A percentile compares a stretch with the other conserved stretches of the same genome.
phyloP scores from a whole-genome alignment of 768 basidiomycete species.

The Rhodotorula kratochvilovae region DNA sequence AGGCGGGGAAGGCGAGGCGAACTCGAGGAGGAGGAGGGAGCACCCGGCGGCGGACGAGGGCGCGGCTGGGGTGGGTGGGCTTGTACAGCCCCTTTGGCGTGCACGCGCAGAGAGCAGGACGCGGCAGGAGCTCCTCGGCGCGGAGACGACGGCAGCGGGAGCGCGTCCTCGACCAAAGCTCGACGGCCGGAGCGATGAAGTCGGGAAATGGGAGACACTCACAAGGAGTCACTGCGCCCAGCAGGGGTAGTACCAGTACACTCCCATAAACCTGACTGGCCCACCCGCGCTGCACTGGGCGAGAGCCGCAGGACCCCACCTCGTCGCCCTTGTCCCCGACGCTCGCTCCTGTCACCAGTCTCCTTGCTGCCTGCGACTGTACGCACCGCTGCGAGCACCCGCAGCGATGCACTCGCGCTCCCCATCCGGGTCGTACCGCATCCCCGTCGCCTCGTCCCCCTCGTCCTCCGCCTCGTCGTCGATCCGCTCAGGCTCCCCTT shows the following conservation, averaged over 20 bases:
- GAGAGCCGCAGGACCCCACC: too few relatives aligned
- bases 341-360: too few relatives aligned
- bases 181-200: neutral
- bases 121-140: neutral
- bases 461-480: neutral
- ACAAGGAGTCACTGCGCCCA: too few relatives aligned
- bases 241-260: too few relatives aligned
- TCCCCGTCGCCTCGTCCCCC: neutral
- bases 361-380: too few relatives aligned
- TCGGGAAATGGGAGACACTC: too few relatives aligned
- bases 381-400: neutral
- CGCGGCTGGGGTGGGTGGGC: neutral
- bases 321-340: too few relatives aligned
- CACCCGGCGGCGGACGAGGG: neutral
- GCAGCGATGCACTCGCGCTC: neutral
- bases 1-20: neutral
- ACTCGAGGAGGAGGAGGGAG: neutral
- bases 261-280: too few relatives aligned
- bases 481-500: neutral
- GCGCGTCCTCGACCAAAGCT: too few relatives aligned
- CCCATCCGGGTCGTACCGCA: neutral
- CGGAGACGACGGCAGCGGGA: too few relatives aligned
- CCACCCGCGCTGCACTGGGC: too few relatives aligned
- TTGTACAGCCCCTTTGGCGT: constrained; percentile 25
- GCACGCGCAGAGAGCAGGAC: neutral